Base-by-base conservation (phyloP, 768 basidiomycete genomes). In the Podaxis carcinomalis region DNA sequence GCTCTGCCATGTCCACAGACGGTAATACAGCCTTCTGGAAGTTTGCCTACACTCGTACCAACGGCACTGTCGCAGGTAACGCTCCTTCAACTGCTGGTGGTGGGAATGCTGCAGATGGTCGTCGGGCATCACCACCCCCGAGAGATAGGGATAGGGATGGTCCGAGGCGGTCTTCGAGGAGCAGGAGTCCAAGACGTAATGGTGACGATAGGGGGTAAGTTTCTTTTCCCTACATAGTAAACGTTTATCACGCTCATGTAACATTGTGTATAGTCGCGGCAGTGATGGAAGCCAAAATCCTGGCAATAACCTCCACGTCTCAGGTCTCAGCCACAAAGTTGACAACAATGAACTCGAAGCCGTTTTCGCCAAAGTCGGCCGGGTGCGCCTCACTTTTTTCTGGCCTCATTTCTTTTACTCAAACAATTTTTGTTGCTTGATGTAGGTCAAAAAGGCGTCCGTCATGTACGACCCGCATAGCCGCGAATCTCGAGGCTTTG, bases 341-440 rank as follows among this genome's bases (percentile, higher is more conserved):
- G 93, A 94, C 68, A 90, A 90, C 37, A 86, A 90, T 57, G 89
- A 93, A 67, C 88, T 99, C 58, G 94, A 97, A 74, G 84, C 86
- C 13, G 85, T 86, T 6, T 99, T 99, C 72, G 80, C 85, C 63
- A 95, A 95, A 75, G 84, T 88, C 74, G 97, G 97, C 56, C 68
- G 70, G 53, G 70, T 73, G 64, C 55, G 69, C 65, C 9, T 51
- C 3, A 2, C 28, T 65, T n/a, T 37, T 49, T 52, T 56, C 63
- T 23, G 27, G 27, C 5, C 51, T 40, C 23, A 36, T 60, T 61
- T 21, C 54, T 46, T 58, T 32, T 28, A 28, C 59, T 55, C 46
- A 21, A 21, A 7, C 23, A 23, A 40, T 21, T 23, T 23, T 11
- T 23, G 9, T 4, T 49, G 42, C 19, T 16, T 16, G 14, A n/a